Conservation (phyloP, 2,329 filamentous ascomycete species). For the Xylaria sp. region DNA sequence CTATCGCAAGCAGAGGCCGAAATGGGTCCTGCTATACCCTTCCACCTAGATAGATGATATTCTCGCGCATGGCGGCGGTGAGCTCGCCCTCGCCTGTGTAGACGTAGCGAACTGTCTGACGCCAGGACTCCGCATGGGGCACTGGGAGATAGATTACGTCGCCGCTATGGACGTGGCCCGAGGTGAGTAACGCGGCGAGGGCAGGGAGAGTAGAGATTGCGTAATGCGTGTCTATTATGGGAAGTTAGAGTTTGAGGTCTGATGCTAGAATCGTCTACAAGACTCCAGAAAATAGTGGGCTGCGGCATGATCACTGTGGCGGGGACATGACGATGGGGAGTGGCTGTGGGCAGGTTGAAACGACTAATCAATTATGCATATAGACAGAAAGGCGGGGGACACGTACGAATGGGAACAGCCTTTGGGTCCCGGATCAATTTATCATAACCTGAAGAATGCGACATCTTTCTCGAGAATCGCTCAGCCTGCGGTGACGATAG, state of each 20-base stretch:
- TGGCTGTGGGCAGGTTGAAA: not conserved
- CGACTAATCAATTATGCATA: not conserved
- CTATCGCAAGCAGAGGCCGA: not conserved
- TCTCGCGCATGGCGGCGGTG: slow-evolving; percentile 60
- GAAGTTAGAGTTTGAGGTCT: not conserved
- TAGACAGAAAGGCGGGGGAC: slow-evolving; percentile 5
- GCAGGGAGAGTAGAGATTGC: slow-evolving; percentile 63
- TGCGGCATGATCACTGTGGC: not conserved
- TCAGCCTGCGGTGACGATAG: slow-evolving; percentile 33
- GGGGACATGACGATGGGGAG: not conserved
- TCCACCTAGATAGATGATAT: slow-evolving; percentile 67
- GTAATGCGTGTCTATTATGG: slow-evolving; percentile 58
- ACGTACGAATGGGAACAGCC: slow-evolving; percentile 61
- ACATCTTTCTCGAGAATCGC: slow-evolving; percentile 9
- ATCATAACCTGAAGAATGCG: slow-evolving; percentile 37
- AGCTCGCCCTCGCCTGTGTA: slow-evolving; percentile 63
- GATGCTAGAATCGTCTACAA: not conserved
- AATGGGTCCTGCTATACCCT: slow-evolving; percentile 49
- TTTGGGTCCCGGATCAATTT: slow-evolving; percentile 48
- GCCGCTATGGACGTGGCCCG: slow-evolving; percentile 61
- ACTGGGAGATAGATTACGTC: slow-evolving; percentile 69
- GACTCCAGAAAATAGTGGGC: not conserved
- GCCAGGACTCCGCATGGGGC: slow-evolving; percentile 67
- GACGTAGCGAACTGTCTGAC: slow-evolving; percentile 64
- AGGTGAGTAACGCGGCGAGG: slow-evolving; percentile 65